phyloP scores from a whole-genome alignment of 176 grass and related monocot species.

The Musa acuminata region DNA sequence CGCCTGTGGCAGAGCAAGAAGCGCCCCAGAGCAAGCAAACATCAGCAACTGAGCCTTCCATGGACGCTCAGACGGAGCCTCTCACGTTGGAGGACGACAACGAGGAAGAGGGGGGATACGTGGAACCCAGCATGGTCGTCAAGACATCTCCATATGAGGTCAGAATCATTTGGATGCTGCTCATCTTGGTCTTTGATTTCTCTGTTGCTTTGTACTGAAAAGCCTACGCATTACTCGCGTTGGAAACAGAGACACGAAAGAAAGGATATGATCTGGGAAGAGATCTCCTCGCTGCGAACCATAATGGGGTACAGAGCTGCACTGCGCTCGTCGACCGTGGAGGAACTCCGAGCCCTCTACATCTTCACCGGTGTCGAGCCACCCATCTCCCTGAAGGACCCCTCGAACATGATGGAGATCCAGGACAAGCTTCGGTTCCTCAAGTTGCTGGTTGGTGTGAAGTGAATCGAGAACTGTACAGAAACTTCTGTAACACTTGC shows the following conservation, averaged over 20 bases:
- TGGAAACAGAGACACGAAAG: conserved; percentile 15
- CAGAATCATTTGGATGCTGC: not conserved
- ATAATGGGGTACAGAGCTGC: conserved; percentile 31
- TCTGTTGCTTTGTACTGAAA: not conserved
- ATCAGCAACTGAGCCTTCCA: not conserved
- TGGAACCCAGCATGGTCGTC: not conserved
- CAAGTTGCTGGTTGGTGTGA: conserved; percentile 36
- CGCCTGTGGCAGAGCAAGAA: not conserved
- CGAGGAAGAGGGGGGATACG: not conserved
- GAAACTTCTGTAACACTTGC: conserved; percentile 56
- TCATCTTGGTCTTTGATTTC: not conserved
- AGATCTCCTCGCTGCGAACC: conserved; percentile 27
- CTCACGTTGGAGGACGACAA: not conserved
- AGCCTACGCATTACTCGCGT: not conserved
- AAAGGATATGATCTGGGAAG: conserved; percentile 27
- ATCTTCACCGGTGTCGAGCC: conserved; percentile 34
- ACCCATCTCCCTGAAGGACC: conserved; percentile 18
- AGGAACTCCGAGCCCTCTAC: conserved; percentile 38
- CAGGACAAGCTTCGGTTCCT: conserved; percentile 34
- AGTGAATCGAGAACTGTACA: conserved; percentile 25
- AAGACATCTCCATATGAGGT: not conserved
- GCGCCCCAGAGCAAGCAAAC: not conserved
- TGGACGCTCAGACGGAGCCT: not conserved
- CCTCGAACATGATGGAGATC: conserved; percentile 26
- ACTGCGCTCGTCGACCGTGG: conserved; percentile 9